Evolutionary conservation across 768 basidiomycete genomes (phyloP).

Genomic region (Lactarius hengduanensis): DNA sequence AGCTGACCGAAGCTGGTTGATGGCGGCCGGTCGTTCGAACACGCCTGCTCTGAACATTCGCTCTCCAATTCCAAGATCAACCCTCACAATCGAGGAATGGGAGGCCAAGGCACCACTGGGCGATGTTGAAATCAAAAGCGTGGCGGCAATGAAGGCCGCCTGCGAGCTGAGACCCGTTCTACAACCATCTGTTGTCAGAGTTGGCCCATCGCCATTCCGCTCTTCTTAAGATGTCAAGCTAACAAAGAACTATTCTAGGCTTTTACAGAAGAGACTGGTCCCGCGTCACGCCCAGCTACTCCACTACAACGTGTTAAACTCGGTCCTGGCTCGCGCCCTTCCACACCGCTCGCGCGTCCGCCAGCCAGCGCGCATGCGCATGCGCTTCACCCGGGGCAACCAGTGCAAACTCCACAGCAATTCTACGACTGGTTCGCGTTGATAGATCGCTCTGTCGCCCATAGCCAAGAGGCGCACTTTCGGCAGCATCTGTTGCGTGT

Average conservation of each 20-base stretch:
- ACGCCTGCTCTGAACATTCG: conserved; percentile 30
- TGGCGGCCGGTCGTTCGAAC: conserved; percentile 26
- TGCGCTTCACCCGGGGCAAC: conserved; percentile 68
- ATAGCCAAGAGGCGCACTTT: conserved; percentile 93
- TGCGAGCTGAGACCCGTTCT: conserved; percentile 54
- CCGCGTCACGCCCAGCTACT: conserved; percentile 48
- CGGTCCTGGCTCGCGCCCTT: conserved; percentile 33
- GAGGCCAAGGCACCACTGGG: conserved; percentile 76
- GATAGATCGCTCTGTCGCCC: conserved; percentile 86
- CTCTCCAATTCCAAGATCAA: conserved; percentile 40
- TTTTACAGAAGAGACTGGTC: conserved; percentile 41
- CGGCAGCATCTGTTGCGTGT: conserved; percentile 79
- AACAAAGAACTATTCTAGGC: conserved; percentile 36
- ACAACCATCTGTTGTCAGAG: conserved; percentile 60
- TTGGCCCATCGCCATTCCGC: conserved; percentile 36
- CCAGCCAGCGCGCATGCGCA: conserved; percentile 37
- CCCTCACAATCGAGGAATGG: conserved; percentile 86
- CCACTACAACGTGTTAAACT: conserved; percentile 35
- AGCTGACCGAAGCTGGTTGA: conserved; percentile 14
- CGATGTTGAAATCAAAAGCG: conserved; percentile 65
- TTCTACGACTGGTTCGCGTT: conserved; percentile 96
- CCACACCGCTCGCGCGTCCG: conserved; percentile 29
- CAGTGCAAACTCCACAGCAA: conserved; percentile 89
- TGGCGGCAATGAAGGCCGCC: conserved; percentile 59
- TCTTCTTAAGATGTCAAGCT: not conserved